phyloP scores from a whole-genome alignment of 805 yeast species.

The Metschnikowia baotianmanensis region DNA sequence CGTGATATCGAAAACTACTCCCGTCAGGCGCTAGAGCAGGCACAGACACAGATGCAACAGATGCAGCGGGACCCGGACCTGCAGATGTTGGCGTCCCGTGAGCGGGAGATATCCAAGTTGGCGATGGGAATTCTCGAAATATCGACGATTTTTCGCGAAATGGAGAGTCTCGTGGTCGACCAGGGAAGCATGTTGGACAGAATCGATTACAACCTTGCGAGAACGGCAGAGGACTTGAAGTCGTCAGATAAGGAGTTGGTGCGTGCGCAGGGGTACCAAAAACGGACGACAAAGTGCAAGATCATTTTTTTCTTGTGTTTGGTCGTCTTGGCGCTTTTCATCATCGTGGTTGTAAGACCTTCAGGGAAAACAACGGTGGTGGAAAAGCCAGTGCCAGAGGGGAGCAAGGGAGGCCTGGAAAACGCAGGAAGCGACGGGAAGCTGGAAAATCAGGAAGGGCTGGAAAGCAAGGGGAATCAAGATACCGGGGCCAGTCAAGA shows the following conservation, averaged over 20 bases:
- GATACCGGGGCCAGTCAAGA: too few species aligned
- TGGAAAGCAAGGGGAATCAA: too few species aligned
- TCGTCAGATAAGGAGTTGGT: slow-evolving; percentile 75
- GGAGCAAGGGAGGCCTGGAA: too few species aligned
- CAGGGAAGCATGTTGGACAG: slow-evolving; percentile 94
- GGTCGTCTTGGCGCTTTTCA: slow-evolving; percentile 66
- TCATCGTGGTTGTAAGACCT: slow-evolving; percentile 70
- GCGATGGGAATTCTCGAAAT: slow-evolving; percentile 95
- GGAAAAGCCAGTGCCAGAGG: slow-evolving; percentile 16
- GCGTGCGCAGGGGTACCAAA: slow-evolving; percentile 78
- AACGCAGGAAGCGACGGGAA: too few species aligned
- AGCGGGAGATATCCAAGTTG: slow-evolving; percentile 81
- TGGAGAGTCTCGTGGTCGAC: slow-evolving; percentile 88
- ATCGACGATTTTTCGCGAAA: slow-evolving; percentile 87
- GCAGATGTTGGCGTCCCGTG: slow-evolving; percentile 62
- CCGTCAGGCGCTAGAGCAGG: slow-evolving; percentile 49
- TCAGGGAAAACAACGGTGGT: slow-evolving; percentile 28
- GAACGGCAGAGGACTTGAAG: slow-evolving; percentile 72
- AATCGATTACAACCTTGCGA: slow-evolving; percentile 86
- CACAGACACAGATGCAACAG: slow-evolving; percentile 33
- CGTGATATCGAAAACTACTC: slow-evolving; percentile 46
- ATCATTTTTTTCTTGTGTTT: slow-evolving; percentile 71
- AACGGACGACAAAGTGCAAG: slow-evolving; percentile 87
- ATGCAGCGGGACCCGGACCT: slow-evolving; percentile 23
- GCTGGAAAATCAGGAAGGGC: too few species aligned